Evolutionary conservation across 2,329 filamentous ascomycete genomes (phyloP).

Genomic region (Massarina eburnea): DNA sequence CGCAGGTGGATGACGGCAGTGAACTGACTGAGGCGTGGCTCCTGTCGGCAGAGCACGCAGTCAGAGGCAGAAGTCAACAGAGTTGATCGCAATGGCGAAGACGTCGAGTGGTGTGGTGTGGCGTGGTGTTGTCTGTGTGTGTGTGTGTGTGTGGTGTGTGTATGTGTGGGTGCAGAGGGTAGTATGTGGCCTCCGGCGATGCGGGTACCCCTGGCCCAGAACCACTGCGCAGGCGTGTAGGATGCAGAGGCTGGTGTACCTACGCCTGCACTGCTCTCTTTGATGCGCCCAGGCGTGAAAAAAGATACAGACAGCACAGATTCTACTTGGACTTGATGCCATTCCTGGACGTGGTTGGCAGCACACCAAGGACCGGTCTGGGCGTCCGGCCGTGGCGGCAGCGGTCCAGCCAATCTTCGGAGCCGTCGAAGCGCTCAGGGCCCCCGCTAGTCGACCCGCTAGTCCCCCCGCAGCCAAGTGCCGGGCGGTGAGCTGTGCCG

Average conservation of each 20-base stretch:
- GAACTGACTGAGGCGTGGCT: slow-evolving; percentile 3
- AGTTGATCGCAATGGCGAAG: slow-evolving; percentile 16
- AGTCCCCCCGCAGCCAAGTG: slow-evolving; percentile 17
- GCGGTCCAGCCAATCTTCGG: slow-evolving; percentile 25
- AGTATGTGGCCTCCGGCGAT: too few species aligned
- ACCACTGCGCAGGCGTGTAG: slow-evolving; percentile 24
- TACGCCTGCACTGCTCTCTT: slow-evolving; percentile 22
- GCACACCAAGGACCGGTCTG: slow-evolving; percentile 19
- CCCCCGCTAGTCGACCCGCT: slow-evolving; percentile 7
- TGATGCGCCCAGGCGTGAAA: slow-evolving; percentile 34
- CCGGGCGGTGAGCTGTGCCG: slow-evolving; percentile 21
- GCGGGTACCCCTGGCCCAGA: slow-evolving; percentile 24
- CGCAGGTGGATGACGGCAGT: slow-evolving; percentile 10
- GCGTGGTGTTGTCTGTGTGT: slow-evolving; percentile 16
- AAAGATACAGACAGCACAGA: slow-evolving; percentile 20
- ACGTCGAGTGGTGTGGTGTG: slow-evolving; percentile 18
- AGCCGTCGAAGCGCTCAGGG: slow-evolving; percentile 32
- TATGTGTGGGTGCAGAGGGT: too few species aligned
- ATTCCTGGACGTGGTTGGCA: slow-evolving; percentile 37
- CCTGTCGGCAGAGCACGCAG: slow-evolving; percentile 10
- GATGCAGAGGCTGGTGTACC: slow-evolving; percentile 15
- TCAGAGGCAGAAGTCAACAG: slow-evolving; percentile 16
- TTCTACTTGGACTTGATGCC: slow-evolving; percentile 25
- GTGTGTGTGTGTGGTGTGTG: slow-evolving; percentile 15
- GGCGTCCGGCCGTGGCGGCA: slow-evolving; percentile 17